Conservation (phyloP, 1,284 basidiomycete genomes). For the Cryptococcus amylolentus region DNA sequence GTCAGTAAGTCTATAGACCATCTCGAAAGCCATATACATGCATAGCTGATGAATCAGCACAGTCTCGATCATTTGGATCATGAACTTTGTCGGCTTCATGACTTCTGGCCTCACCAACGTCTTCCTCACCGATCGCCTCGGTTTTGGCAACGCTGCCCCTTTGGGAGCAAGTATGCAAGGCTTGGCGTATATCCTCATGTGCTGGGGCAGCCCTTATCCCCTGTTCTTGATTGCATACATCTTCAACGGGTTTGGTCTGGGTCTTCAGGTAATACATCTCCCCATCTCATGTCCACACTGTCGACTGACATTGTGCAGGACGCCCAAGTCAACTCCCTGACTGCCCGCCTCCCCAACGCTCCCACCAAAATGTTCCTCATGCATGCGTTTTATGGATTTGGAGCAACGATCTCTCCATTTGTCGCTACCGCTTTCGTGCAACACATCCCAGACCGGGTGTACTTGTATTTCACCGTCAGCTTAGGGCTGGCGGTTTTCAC, state of each 20-base stretch:
- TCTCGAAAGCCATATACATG: neutral
- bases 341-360: constrained; percentile 35
- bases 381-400: constrained; percentile 62
- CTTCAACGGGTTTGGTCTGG: constrained; percentile 62
- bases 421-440: constrained; percentile 66
- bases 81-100: constrained; percentile 58
- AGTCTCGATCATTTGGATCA: constrained; percentile 60
- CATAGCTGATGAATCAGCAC: constrained; percentile 39
- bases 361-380: constrained; percentile 60
- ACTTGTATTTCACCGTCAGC: constrained; percentile 62
- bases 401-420: constrained; percentile 64
- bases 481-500: constrained; percentile 58
- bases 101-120: constrained; percentile 55
- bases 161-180: constrained; percentile 41
- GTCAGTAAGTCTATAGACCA: constrained; percentile 23
- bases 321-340: constrained; percentile 43
- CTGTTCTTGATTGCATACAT: constrained; percentile 61
- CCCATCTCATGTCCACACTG: neutral
- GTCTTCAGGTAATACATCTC: constrained; percentile 52
- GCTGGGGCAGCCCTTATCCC: constrained; percentile 64
- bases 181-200: constrained; percentile 57
- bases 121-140: constrained; percentile 55
- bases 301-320: constrained; percentile 18
- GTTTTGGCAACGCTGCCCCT: constrained; percentile 57
- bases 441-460: constrained; percentile 52